Evolutionary conservation across 495 filamentous ascomycete genomes (phyloP), one percentile per base, ranked within the genome.

Genomic region (Penicillium odoratum): DNA sequence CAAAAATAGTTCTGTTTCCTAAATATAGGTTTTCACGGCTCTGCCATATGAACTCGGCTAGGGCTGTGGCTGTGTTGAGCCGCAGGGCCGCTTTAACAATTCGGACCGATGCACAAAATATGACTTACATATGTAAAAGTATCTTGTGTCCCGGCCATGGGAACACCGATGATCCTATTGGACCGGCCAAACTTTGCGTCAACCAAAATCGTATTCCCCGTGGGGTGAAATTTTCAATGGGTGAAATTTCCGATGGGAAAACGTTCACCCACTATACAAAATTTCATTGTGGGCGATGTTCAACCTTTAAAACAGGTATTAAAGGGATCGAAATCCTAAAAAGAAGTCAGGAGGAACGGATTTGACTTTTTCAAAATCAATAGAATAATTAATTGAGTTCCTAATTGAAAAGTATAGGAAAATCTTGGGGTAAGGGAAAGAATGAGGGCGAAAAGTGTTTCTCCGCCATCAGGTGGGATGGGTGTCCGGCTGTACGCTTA

Each of bases 371-470:
- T 11, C 13, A 2, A 13, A 4, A 36, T 36, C 33, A 36, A 13
- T 36, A 36, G 7, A 36, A 36, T 36, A 9, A 40, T 40, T 15
- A 33, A 16, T n/a, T 40, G 38, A n/a, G 4, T 40, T 16, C 16
- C n/a, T n/a, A 16, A 4, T 21, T 21, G 21, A 21, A 21, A 21
- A 21, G 21, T 1, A 21, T 21, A 21, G 21, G 21, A 21, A 21
- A 21, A 21, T 21, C 21, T 33, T 33, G 31, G 31, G 31, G 31
- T 33, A 33, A 33, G 7, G 31, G 15, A 21, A 53, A 53, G 25
- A 28, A 36, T 55, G 5, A 18, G 31, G 34, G 60, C 61, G 57
- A 33, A 65, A 58, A 67, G 59, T 59, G 65, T 70, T 72, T 70
- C 63, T 69, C 64, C 67, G 61, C 62, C 59, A 47, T 40, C 0